Base-by-base conservation (phyloP, 2,329 filamentous ascomycete genomes). In the Microcyclospora tardicrescens region DNA sequence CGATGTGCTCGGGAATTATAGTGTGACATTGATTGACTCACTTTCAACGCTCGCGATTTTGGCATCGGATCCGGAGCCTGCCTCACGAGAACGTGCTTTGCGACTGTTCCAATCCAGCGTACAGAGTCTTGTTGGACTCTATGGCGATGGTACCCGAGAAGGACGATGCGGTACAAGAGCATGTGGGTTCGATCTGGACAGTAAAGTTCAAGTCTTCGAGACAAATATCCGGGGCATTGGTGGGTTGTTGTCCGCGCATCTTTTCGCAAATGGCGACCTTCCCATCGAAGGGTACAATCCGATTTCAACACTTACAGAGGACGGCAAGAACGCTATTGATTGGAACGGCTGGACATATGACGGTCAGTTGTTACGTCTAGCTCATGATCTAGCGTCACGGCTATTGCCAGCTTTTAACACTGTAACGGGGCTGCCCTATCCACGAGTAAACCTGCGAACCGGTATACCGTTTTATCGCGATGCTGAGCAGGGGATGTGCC, bases 151-250 rank as follows among this genome's bases (percentile, higher is more conserved):
- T 2, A 77, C 77, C 24, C 62, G 68, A 8, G 82, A 2, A 67
- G 69, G 71, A 5, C 84, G 83, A 6, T 71, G 75, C 54, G 89
- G 89, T 3, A 67, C 72, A 41, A 71, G 85, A 46, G 78, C 79
- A 3, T 73, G 77, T 39, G 91, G 86, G 0, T 98, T 98, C 54
- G 85, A 98, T 60, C 68, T 94, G 31, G 89, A 98, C 61, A 94
- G 87, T 65, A 98, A 96, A 62, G 91, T 98, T 2, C 89, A 98
- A 63, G 85, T 98, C 30, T 98, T 98, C 55, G 91, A 98, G 66
- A 96, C 89, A 1, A 89, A 94, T 28, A 98, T 98, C 50, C 75
- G 91, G 42, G 91, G 89, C 12, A 75, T 93, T 34, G 91, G 91
- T 11, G 91, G 91, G 0, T 67, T 98, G 40, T 64, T 98, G 47